phyloP scores from a whole-genome alignment of 768 basidiomycete genomes.

The Dictyophora rubrovolvata region DNA sequence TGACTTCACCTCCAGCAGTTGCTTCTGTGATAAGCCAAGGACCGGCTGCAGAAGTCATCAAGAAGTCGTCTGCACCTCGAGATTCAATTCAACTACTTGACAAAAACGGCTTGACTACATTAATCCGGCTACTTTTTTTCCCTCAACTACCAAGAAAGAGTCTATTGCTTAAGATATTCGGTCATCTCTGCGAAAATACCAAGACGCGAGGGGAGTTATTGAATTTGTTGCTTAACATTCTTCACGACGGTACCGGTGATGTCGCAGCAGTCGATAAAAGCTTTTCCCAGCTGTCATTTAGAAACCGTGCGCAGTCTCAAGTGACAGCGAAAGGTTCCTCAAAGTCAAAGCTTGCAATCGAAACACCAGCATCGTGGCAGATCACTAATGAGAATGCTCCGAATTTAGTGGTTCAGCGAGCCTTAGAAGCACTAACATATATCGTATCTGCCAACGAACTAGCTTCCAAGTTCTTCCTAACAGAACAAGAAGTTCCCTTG shows the following conservation, averaged over 20 bases:
- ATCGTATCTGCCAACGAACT: slow-evolving; percentile 80
- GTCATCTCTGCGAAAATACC: slow-evolving; percentile 91
- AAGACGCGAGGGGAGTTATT: slow-evolving; percentile 88
- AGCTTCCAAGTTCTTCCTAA: slow-evolving; percentile 88
- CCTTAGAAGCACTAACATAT: slow-evolving; percentile 80
- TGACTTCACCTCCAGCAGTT: slow-evolving; percentile 18
- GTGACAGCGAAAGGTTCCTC: slow-evolving; percentile 38
- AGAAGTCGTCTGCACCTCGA: slow-evolving; percentile 50
- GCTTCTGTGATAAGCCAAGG: background rate
- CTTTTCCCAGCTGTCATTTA: slow-evolving; percentile 84
- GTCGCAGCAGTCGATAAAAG: slow-evolving; percentile 86
- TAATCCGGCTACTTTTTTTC: slow-evolving; percentile 92
- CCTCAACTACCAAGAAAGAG: slow-evolving; percentile 85
- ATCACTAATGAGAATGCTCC: slow-evolving; percentile 75
- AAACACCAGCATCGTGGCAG: slow-evolving; percentile 28
- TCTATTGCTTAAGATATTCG: slow-evolving; percentile 77
- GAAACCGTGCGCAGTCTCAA: slow-evolving; percentile 39
- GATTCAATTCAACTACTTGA: slow-evolving; percentile 93
- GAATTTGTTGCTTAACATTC: slow-evolving; percentile 85
- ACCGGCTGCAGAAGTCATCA: slow-evolving; percentile 21
- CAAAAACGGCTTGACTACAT: slow-evolving; percentile 75
- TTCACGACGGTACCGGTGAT: slow-evolving; percentile 94
- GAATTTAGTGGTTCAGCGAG: slow-evolving; percentile 88
- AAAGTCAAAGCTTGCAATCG: slow-evolving; percentile 49
- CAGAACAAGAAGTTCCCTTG: slow-evolving; percentile 84